Evolutionary conservation across 2,329 filamentous ascomycete species (phyloP), one percentile per base, ranked within the genome.

Genomic region (Myrmaecium sp.): DNA sequence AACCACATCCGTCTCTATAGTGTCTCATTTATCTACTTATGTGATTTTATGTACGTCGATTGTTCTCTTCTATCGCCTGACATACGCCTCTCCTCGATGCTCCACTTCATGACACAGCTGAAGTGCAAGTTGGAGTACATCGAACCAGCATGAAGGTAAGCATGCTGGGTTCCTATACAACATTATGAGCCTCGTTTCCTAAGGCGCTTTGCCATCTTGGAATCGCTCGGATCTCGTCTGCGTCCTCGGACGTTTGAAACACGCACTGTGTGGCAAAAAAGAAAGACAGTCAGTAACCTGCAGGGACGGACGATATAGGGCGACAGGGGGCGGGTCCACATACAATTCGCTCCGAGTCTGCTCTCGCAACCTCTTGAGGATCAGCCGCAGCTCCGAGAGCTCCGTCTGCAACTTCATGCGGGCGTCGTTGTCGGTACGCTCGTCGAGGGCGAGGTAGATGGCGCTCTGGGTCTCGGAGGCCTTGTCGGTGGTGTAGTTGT

Each of bases 401-500:
- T 95, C 86, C 29, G 69, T 73, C 56, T 95, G 86, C 39, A 98
- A 57, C 33, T 68, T 64, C 7, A 72, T 66, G 26, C 89, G 66
- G 3, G 84, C 83, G 32, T 82, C 75, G 40, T 89, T 84, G 45
- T 92, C 83, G 27, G 89, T 95, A 26, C 83, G 73, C 32, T 71
- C 67, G 48, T 98, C 89, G 10, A 98, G 60, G 46, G 89, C 82
- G 36, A 89, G 70, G 52, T 95, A 98, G 25, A 98, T 86, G 48
- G 84, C 72, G 39, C 77, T 77, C 56, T 95, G 89, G 9, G 80
- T 64, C 46, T 84, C 72, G 5, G 72, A 73, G 3, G 83, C 81
- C 26, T 71, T 66, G 30, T 92, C 78, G 0, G 81, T 89, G 0
- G 81, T 89, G 51, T 91, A 98, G 39, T 84, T 75, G 33, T 70